A percentile compares a stretch with the other conserved stretches of the same genome.
Conservation (phyloP, 1,284 basidiomycete genomes). For the Papiliotrema flavescens region DNA sequence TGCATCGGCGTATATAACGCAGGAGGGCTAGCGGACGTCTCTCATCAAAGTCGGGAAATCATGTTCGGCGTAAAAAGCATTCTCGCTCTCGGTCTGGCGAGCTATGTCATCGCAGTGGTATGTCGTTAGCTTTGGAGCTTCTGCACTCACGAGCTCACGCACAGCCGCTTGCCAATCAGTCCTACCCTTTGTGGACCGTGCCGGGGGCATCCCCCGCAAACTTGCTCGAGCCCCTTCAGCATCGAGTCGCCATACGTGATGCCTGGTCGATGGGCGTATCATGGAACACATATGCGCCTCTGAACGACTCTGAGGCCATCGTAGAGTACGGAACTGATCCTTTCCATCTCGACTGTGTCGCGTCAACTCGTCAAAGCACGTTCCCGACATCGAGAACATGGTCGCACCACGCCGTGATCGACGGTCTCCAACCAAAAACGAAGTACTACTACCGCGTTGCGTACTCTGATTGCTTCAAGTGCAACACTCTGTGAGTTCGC, state of each 20-base stretch:
- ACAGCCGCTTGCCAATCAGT: slow-evolving; percentile 12
- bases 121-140: no score
- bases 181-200: slow-evolving; percentile 14
- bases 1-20: no score
- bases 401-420: slow-evolving; percentile 20
- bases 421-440: slow-evolving; percentile 22
- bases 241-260: slow-evolving; percentile 21
- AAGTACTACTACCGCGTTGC: slow-evolving; percentile 28
- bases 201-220: slow-evolving; percentile 22
- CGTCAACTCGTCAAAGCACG: slow-evolving; percentile 13
- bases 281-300: slow-evolving; percentile 26
- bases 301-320: slow-evolving; percentile 14
- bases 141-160: no score
- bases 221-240: slow-evolving; percentile 23
- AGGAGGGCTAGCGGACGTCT: no score
- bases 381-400: slow-evolving; percentile 20
- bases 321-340: slow-evolving; percentile 23
- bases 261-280: slow-evolving; percentile 18
- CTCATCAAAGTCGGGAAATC: no score
- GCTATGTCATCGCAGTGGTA: no score
- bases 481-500: slow-evolving; percentile 14
- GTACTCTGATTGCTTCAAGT: slow-evolving; percentile 13
- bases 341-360: slow-evolving; percentile 14
- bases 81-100: no score
- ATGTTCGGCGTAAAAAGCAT: no score